Evolutionary conservation across 306 rosid genomes (phyloP).

Genomic region (Prunus armeniaca): DNA sequence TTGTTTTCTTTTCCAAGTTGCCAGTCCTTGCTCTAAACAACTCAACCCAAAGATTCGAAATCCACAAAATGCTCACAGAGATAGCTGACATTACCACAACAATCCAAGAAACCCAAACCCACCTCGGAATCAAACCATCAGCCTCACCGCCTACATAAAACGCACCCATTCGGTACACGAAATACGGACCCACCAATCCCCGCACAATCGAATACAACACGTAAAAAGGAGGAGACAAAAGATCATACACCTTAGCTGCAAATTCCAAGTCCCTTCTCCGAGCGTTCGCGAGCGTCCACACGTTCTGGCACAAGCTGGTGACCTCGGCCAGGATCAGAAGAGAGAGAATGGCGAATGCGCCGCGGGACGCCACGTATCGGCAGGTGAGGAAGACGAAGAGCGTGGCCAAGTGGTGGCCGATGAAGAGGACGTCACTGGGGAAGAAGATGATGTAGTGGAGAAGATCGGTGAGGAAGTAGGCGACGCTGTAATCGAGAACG

Average conservation of each 20-base stretch:
- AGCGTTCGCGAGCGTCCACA: slow-evolving; percentile 73
- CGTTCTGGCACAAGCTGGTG: slow-evolving; percentile 80
- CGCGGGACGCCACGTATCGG: slow-evolving; percentile 66
- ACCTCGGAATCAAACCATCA: slow-evolving; percentile 51
- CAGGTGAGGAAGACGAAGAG: slow-evolving; percentile 87
- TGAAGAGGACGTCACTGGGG: slow-evolving; percentile 76
- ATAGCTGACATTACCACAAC: slow-evolving; percentile 62
- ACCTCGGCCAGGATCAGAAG: slow-evolving; percentile 75
- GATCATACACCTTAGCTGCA: slow-evolving; percentile 45
- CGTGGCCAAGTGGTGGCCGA: slow-evolving; percentile 81
- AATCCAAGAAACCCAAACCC: slow-evolving; percentile 92
- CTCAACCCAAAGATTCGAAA: slow-evolving; percentile 75
- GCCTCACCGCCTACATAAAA: slow-evolving; percentile 55
- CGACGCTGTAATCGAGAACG: slow-evolving; percentile 82
- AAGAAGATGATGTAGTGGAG: slow-evolving; percentile 64
- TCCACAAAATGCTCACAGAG: slow-evolving; percentile 81
- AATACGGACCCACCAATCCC: slow-evolving; percentile 67
- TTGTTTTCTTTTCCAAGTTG: slow-evolving; percentile 52
- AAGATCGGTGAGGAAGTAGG: slow-evolving; percentile 79
- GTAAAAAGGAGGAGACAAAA: slow-evolving; percentile 69
- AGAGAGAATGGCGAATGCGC: slow-evolving; percentile 59
- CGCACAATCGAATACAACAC: slow-evolving; percentile 54
- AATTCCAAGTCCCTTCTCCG: slow-evolving; percentile 38
- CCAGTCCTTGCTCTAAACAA: slow-evolving; percentile 37
- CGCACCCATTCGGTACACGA: slow-evolving; percentile 53